Base-by-base conservation (phyloP, 78 protist species). In the Chrysochromulina tobinii region DNA sequence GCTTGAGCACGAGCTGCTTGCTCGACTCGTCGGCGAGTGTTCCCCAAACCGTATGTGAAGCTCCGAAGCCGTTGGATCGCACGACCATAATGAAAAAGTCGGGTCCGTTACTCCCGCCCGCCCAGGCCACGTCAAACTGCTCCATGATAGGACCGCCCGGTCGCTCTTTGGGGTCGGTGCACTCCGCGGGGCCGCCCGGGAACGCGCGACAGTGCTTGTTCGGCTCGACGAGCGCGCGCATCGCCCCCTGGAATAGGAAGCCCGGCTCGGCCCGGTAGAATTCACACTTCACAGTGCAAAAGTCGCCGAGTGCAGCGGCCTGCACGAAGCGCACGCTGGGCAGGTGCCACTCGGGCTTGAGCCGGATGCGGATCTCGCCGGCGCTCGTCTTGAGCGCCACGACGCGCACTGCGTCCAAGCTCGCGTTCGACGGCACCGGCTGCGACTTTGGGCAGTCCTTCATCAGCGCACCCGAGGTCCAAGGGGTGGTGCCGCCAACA, bases 211-310 rank as follows among this genome's bases (percentile, higher is more conserved):
- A 59, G 23, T 14, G 23, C 64, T 67, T 67, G 87, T 79, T 79
- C 21, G 87, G 59, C 12, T 59, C 20, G 50, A 79, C 48, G 5
- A 54, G 50, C 64, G 87, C 59, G n/a, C 38, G 87, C 87, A 79
- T 54, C 17, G 38, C 87, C 27, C 87, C 87, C 87, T 79, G 87
- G 50, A 79, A 20, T 4, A 79, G 87, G 50, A 79, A 79, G 64
- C 64, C 61, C 7, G 87, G 87, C 87, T 79, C 87, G 15, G 64
- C 87, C 38, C 87, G 87, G 61, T 79, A 79, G 38, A 79, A 23
- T 4, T 9, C 64, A 64, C 87, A 79, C 5, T 23, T 15, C 12
- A 11, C 87, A 2, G 87, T 79, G 61, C 87, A 79, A 14, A 25
- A 5, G 61, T 54, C 87, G 17, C 25, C 2, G 21, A 11, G 51